Conservation (phyloP, 1,139 yeast genomes). For the Zygoascus hellenicus region DNA sequence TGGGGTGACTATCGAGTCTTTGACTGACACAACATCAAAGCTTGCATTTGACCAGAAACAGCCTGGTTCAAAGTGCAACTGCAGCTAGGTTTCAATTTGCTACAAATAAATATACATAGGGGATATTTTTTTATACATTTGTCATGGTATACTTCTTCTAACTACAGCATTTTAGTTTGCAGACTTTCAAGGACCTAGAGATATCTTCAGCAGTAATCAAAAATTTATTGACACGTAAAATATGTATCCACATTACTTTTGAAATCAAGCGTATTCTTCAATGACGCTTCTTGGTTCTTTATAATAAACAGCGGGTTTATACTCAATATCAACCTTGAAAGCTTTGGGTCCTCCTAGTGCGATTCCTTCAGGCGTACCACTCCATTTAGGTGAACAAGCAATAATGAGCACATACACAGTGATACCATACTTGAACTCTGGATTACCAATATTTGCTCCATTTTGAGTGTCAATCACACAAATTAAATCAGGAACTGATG, state of each 20-base stretch:
- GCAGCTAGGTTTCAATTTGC: neutral
- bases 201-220: no score
- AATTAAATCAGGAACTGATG: constrained; percentile 45
- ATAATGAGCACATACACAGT: constrained; percentile 40
- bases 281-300: constrained; percentile 37
- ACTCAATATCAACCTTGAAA: constrained; percentile 35
- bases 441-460: constrained; percentile 48
- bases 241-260: neutral
- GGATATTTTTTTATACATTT: no score
- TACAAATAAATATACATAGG: no score
- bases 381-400: constrained; percentile 40
- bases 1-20: constrained; percentile 40
- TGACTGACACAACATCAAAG: constrained; percentile 44
- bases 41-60: constrained; percentile 33
- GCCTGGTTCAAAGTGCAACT: neutral
- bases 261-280: constrained; percentile 31
- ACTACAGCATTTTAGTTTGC: no score
- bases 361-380: constrained; percentile 27
- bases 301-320: constrained; percentile 37
- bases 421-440: constrained; percentile 44
- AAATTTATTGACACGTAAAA: no score
- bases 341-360: constrained; percentile 41
- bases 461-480: constrained; percentile 40
- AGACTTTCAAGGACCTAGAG: no score
- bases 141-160: no score